Percentiles rank a stretch among this genome's conserved stretches.
Conservation (phyloP, 441 rosid species). For the Croton setiger region DNA sequence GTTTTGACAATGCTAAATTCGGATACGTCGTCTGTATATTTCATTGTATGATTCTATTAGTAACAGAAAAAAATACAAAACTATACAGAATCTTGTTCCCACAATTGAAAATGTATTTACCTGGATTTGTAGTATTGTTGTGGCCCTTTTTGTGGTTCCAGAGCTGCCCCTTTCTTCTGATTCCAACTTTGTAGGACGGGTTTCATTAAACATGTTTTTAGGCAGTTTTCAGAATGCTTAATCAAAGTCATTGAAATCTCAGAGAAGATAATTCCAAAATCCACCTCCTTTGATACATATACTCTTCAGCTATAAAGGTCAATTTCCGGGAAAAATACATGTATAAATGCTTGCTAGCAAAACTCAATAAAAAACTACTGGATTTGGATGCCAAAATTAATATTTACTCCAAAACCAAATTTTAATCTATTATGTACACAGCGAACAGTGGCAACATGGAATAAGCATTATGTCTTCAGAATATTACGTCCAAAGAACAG, state of each 20-base stretch:
- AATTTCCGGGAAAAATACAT: no score
- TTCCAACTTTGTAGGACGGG: not conserved
- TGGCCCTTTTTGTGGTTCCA: not conserved
- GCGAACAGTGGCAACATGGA: no score
- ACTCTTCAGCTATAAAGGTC: no score
- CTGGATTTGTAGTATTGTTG: slow-evolving; percentile 12
- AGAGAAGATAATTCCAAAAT: no score
- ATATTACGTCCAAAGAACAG: not conserved
- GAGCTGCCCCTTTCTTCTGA: no score
- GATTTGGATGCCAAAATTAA: no score
- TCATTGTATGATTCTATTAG: slow-evolving; percentile 39
- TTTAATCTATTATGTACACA: no score
- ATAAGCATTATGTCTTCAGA: no score
- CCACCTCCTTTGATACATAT: no score
- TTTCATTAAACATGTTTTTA: not conserved
- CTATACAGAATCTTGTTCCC: slow-evolving; percentile 11
- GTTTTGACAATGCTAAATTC: slow-evolving; percentile 79
- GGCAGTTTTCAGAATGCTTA: not conserved
- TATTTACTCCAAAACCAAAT: no score
- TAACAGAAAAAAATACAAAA: slow-evolving; percentile 22
- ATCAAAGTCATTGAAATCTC: not conserved
- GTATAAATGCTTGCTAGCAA: no score
- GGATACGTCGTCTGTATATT: slow-evolving; percentile 72
- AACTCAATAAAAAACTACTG: no score
- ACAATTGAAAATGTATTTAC: slow-evolving; percentile 23